Percentiles rank a stretch among this genome's conserved stretches.
phyloP scores from a whole-genome alignment of 306 rosid species.

The Sophora flavescens region DNA sequence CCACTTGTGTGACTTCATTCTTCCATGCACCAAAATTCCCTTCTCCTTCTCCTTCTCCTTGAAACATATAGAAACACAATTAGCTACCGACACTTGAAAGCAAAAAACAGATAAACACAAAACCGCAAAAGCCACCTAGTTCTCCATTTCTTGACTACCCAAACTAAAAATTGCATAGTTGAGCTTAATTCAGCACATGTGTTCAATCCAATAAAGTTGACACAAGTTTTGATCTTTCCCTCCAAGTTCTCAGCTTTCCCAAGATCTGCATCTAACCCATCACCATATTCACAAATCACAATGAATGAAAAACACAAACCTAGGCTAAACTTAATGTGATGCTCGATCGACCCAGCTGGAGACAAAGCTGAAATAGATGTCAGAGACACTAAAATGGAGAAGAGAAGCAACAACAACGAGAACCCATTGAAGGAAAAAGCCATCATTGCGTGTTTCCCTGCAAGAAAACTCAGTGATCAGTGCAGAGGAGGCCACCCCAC shows the following conservation, averaged over 20 bases:
- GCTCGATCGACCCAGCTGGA: conserved; percentile 44
- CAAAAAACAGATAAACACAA: conserved; percentile 27
- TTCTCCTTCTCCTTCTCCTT: conserved; percentile 74
- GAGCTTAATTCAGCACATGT: neutral
- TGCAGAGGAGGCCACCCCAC: conserved; percentile 35
- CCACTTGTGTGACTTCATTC: conserved; percentile 57
- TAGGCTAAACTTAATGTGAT: conserved; percentile 52
- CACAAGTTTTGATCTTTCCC: conserved; percentile 29
- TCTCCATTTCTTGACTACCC: conserved; percentile 3
- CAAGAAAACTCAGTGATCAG: conserved; percentile 40
- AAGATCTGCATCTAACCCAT: conserved; percentile 50
- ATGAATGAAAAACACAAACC: conserved; percentile 60
- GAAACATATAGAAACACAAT: neutral
- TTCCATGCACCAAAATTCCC: conserved; percentile 84
- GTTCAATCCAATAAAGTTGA: conserved; percentile 35
- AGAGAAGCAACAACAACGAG: conserved; percentile 42
- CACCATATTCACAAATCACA: conserved; percentile 11
- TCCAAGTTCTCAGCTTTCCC: conserved; percentile 19
- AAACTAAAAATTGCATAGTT: conserved; percentile 8
- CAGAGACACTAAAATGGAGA: conserved; percentile 49
- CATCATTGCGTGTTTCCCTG: conserved; percentile 53
- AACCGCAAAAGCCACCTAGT: neutral
- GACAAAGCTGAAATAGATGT: conserved; percentile 65
- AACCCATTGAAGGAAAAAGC: conserved; percentile 43
- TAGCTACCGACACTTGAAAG: conserved; percentile 14